Conservation (phyloP, 2,329 filamentous ascomycete genomes). For the Paecilomyces formosus region DNA sequence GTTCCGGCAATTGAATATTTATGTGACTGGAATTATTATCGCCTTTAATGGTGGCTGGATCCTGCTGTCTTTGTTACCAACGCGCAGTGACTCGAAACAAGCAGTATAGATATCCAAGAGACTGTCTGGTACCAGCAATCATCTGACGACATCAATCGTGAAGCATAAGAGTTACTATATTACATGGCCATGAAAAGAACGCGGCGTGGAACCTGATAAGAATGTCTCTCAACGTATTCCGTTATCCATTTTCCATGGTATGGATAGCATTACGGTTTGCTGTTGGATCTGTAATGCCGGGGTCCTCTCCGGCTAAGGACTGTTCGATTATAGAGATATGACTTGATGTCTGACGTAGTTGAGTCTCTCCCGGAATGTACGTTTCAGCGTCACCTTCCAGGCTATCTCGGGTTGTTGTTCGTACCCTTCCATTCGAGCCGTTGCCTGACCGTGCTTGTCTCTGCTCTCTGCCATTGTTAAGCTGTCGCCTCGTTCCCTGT, state of each 20-base stretch:
- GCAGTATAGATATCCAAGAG: neutral
- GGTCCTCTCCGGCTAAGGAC: neutral
- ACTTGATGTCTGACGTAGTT: neutral
- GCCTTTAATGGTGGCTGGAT: neutral
- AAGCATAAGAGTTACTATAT: neutral
- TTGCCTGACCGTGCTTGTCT: conserved; percentile 4
- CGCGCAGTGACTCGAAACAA: neutral
- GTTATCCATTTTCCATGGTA: neutral
- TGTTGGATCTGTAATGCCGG: neutral
- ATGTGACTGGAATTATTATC: neutral
- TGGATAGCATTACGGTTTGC: neutral
- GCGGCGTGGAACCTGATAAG: neutral
- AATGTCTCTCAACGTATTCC: neutral
- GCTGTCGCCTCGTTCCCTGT: neutral
- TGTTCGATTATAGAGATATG: neutral
- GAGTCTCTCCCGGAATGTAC: neutral
- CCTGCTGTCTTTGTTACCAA: neutral
- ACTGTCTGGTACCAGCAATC: neutral
- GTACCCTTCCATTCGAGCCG: conserved; percentile 3
- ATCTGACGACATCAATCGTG: neutral
- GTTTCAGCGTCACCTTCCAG: neutral
- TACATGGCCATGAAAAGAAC: neutral
- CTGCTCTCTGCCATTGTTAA: neutral
- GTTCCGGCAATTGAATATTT: conserved; percentile 17
- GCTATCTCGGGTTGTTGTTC: neutral